Conservation (phyloP, 2,329 filamentous ascomycete genomes). For the Trichocomaceae sp. region DNA sequence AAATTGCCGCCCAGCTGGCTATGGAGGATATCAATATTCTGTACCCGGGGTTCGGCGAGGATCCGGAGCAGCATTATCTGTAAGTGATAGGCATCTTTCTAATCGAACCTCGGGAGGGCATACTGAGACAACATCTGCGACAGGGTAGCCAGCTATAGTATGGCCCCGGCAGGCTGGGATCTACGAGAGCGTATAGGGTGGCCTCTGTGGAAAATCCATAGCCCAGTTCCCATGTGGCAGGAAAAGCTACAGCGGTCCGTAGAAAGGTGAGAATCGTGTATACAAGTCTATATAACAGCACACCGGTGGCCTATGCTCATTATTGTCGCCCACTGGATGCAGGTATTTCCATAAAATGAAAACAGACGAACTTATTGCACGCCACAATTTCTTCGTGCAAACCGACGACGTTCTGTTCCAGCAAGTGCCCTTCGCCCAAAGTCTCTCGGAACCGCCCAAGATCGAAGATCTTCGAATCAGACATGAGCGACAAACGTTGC, state of each 20-base stretch:
- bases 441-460: background rate
- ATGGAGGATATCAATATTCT: background rate
- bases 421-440: background rate
- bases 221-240: background rate
- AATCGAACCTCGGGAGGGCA: background rate
- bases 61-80: background rate
- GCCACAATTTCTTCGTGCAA: background rate
- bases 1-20: background rate
- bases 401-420: background rate
- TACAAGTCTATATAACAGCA: background rate
- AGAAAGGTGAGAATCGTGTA: background rate
- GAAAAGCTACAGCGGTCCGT: background rate
- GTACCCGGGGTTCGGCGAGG: background rate
- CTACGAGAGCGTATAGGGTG: background rate
- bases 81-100: background rate
- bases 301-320: background rate
- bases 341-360: background rate
- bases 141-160: background rate
- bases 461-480: background rate
- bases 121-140: background rate
- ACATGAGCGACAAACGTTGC: background rate
- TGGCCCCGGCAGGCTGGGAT: background rate
- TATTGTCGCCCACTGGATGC: background rate
- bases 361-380: background rate
- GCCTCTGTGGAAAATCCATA: background rate